Percentiles rank a stretch among this genome's conserved stretches.
phyloP scores from a whole-genome alignment of 2,329 filamentous ascomycete species.

The Triangularia setosa region DNA sequence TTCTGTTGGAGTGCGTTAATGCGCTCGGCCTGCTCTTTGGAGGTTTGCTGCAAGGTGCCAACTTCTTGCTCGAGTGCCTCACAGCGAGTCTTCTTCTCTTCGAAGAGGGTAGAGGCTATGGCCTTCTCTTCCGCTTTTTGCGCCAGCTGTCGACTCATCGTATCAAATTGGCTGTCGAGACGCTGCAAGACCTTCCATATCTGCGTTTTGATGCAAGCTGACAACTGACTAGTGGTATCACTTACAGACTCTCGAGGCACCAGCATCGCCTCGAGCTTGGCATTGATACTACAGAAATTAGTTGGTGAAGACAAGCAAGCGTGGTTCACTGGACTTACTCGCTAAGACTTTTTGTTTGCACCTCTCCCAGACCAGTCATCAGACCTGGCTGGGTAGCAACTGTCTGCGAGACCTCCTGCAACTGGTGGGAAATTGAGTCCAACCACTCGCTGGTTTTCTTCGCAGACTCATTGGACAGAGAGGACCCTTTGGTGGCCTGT shows the following conservation, averaged over 20 bases:
- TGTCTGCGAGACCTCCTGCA: conserved; percentile 11
- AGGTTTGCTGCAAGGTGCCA: conserved; percentile 12
- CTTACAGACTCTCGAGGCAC: conserved; percentile 1
- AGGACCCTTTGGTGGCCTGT: not conserved
- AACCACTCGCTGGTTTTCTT: conserved; percentile 7
- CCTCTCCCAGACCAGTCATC: conserved; percentile 7
- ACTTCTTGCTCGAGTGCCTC: conserved; percentile 15
- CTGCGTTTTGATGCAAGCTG: conserved; percentile 14
- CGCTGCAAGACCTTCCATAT: conserved; percentile 6
- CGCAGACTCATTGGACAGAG: not conserved
- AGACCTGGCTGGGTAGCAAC: conserved; percentile 9
- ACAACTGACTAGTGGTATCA: conserved; percentile 11
- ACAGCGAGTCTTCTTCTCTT: conserved; percentile 16
- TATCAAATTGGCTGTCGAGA: conserved; percentile 21
- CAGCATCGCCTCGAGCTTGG: conserved; percentile 20
- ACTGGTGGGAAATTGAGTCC: conserved; percentile 9
- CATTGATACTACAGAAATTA: conserved; percentile 15
- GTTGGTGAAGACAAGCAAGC: not conserved
- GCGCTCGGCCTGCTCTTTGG: conserved; percentile 12
- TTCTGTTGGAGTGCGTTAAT: conserved; percentile 23
- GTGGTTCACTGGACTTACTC: conserved; percentile 1
- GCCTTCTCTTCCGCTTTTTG: conserved; percentile 22
- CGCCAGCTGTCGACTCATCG: conserved; percentile 19
- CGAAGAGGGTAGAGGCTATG: conserved; percentile 15
- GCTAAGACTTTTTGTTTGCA: conserved; percentile 6